Evolutionary conservation across 371 early-diverging fungal genomes (phyloP).

Genomic region (Batkoa obscura): DNA sequence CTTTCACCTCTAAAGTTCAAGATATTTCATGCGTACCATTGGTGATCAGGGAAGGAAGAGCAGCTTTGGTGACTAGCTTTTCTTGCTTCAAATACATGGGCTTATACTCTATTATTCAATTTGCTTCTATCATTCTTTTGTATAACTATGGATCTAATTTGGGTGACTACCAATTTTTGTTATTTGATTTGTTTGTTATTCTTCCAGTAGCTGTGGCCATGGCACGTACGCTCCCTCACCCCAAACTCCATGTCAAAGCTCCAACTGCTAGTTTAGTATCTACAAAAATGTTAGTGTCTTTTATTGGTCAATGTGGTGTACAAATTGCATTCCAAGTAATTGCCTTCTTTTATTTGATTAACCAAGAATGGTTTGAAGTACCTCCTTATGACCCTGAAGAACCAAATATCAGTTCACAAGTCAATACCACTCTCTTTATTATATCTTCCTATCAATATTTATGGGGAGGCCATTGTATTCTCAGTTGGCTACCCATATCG

Average conservation of each 20-base stretch:
- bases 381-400: slow-evolving; percentile 41
- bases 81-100: slow-evolving; percentile 97
- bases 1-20: slow-evolving; percentile 76
- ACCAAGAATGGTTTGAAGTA: slow-evolving; percentile 47
- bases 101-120: slow-evolving; percentile 69
- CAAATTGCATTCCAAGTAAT: slow-evolving; percentile 54
- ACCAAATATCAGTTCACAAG: slow-evolving; percentile 47
- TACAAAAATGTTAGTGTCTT: slow-evolving; percentile 69
- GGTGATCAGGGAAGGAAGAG: slow-evolving; percentile 91
- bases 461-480: slow-evolving; percentile 67
- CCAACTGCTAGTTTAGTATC: slow-evolving; percentile 89
- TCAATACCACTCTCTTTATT: slow-evolving; percentile 80
- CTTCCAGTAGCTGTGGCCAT: slow-evolving; percentile 78
- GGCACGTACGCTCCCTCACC: slow-evolving; percentile 72
- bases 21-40: slow-evolving; percentile 85
- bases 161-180: slow-evolving; percentile 86
- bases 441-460: slow-evolving; percentile 84
- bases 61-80: slow-evolving; percentile 93
- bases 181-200: slow-evolving; percentile 73
- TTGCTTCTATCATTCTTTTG: slow-evolving; percentile 70
- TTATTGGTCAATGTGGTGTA: slow-evolving; percentile 74
- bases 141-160: slow-evolving; percentile 71
- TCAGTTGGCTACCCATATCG: slow-evolving; percentile 91
- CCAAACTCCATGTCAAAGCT: slow-evolving; percentile 43
- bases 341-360: slow-evolving; percentile 43